Evolutionary conservation across 2,329 filamentous ascomycete species (phyloP).

Genomic region (Paraphaeosphaeria sporulosa): DNA sequence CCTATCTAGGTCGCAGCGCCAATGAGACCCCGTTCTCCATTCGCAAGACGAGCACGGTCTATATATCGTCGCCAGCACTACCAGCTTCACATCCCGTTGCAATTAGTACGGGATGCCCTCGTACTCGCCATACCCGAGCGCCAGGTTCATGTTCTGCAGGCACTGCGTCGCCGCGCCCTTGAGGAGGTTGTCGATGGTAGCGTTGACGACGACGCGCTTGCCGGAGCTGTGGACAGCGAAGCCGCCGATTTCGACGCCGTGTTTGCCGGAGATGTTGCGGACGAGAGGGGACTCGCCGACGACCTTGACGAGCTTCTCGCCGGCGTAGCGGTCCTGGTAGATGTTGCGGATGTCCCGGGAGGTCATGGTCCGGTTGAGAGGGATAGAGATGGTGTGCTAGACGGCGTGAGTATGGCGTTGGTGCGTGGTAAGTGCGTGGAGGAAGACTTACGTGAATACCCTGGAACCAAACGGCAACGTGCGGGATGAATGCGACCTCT

Average conservation of each 20-base stretch:
- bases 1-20: neutral
- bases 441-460: slow-evolving; percentile 73
- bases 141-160: slow-evolving; percentile 93
- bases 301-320: slow-evolving; percentile 93
- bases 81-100: neutral
- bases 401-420: slow-evolving; percentile 3
- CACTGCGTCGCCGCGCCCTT: slow-evolving; percentile 95
- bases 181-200: slow-evolving; percentile 90
- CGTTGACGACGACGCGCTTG: slow-evolving; percentile 92
- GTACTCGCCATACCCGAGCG: slow-evolving; percentile 87
- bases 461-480: slow-evolving; percentile 97
- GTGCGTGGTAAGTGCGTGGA: neutral
- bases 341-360: slow-evolving; percentile 91
- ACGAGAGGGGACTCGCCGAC: slow-evolving; percentile 87
- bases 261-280: slow-evolving; percentile 82
- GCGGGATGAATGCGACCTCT: slow-evolving; percentile 84
- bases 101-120: slow-evolving; percentile 76
- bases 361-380: slow-evolving; percentile 84
- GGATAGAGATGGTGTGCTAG: slow-evolving; percentile 86
- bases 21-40: neutral
- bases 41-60: neutral
- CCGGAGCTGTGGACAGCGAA: slow-evolving; percentile 92
- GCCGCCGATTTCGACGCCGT: slow-evolving; percentile 91
- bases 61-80: neutral
- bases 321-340: slow-evolving; percentile 95